A percentile compares a stretch with the other conserved stretches of the same genome.
phyloP scores from a whole-genome alignment of 305 asterid species.

The Euphrasia arctica region DNA sequence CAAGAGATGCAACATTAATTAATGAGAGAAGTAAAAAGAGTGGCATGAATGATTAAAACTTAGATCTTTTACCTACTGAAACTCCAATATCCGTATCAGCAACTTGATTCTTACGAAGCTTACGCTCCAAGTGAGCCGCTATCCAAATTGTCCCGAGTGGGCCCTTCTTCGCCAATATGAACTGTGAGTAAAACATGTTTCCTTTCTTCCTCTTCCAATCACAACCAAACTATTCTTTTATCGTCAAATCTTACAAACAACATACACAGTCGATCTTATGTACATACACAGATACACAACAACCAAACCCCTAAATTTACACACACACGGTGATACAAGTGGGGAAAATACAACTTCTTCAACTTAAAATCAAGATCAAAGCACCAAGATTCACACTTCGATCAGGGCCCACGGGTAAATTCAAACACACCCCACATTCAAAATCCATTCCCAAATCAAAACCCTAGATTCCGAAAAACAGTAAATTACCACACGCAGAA shows the following conservation, averaged over 20 bases:
- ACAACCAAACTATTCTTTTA: conserved; percentile 18
- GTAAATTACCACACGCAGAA: conserved; percentile 14
- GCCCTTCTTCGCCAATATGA: conserved; percentile 93
- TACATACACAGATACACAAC: not conserved
- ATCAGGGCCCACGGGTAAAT: conserved; percentile 31
- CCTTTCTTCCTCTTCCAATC: conserved; percentile 26
- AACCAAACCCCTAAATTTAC: conserved; percentile 21
- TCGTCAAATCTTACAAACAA: conserved; percentile 26
- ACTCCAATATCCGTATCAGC: conserved; percentile 99
- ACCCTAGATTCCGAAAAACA: conserved; percentile 37
- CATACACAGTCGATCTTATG: conserved; percentile 5
- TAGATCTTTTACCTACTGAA: conserved; percentile 78
- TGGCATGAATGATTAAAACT: not conserved
- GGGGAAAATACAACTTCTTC: conserved; percentile 4
- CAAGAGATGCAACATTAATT: conserved; percentile 2
- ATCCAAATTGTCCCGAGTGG: conserved; percentile 80
- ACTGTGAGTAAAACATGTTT: conserved; percentile 87
- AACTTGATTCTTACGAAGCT: conserved; percentile 97
- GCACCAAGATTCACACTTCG: conserved; percentile 22
- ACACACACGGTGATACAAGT: not conserved
- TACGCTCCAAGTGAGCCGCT: conserved; percentile 97
- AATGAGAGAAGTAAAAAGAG: not conserved
- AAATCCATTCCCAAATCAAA: conserved; percentile 29
- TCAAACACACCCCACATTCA: conserved; percentile 27
- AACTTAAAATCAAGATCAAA: not conserved